Base-by-base conservation (phyloP, 2,329 filamentous ascomycete genomes). In the Sporothrix inflata region DNA sequence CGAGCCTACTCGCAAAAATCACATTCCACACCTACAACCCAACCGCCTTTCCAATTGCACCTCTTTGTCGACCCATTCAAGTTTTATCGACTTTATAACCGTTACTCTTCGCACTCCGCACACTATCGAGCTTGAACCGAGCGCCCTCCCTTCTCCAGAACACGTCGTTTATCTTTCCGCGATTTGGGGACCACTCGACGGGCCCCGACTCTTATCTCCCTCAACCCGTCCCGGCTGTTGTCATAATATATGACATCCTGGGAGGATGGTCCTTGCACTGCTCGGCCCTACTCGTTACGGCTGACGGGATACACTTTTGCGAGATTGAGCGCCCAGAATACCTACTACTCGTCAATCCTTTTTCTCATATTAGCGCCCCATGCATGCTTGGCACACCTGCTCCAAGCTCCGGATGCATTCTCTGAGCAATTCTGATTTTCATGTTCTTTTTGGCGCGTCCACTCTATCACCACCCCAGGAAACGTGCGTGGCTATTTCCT, bases 151-250 rank as follows among this genome's bases (percentile, higher is more conserved):
- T 27, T 2, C 40, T n/a, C 53, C 68, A 49, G 19, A 49, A n/a
- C 53, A 16, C 53, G 11, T 61, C 38, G 34, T 61, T 70, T 30
- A 61, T 70, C 61, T 70, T 61, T 19, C 34, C 68, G 24, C 21
- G 34, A 47, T 47, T 61, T 42, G 49, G n/a, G 34, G n/a, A n/a
- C n/a, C n/a, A 7, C 16, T 45, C 49, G 11, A 19, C n/a, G 19
- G 27, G 42, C n/a, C 12, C 30, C 47, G 24, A 38, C 38, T 38
- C 30, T 16, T n/a, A 8, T 38, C 38, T n/a, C 11, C 38, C 34
- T 51, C 66, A 42, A 55, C 21, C 68, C 38, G 51, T 34, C 4
- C 67, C 67, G 40, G 68, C 53, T 70, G 68, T 61, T 70, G 68
- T 70, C 34, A 42, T 4, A 6, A 63, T 24, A 63, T 42, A 42